phyloP scores from a whole-genome alignment of 78 protist genomes.

The Dictyostelium brefeldianum region DNA sequence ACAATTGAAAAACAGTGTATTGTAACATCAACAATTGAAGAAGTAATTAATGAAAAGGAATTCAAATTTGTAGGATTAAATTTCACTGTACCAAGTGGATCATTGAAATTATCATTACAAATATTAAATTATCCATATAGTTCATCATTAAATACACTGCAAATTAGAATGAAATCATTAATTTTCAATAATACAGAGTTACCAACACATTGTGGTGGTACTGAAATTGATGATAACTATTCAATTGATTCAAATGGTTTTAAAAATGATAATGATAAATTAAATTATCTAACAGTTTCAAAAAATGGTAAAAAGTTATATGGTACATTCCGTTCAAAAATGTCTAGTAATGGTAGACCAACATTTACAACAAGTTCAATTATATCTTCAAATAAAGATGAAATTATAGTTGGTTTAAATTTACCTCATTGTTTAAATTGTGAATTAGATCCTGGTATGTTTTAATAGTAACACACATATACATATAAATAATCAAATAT shows the following conservation, averaged over 20 bases:
- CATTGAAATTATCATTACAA: not conserved
- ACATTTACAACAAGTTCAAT: not conserved
- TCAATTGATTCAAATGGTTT: not conserved
- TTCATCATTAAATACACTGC: not conserved
- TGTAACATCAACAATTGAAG: not conserved
- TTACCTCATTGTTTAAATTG: slow-evolving; percentile 32
- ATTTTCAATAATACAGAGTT: not conserved
- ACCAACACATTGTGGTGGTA: not conserved
- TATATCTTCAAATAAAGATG: not conserved
- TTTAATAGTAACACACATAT: too few species aligned
- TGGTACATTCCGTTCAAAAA: not conserved
- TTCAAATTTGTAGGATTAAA: slow-evolving; percentile 6
- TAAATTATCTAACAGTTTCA: slow-evolving; percentile 2
- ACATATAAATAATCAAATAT: too few species aligned
- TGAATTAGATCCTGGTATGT: slow-evolving; percentile 34
- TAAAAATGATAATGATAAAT: slow-evolving; percentile 7
- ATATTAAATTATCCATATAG: not conserved
- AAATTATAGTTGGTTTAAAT: slow-evolving; percentile 1
- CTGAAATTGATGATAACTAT: not conserved
- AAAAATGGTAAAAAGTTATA: not conserved
- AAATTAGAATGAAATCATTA: not conserved
- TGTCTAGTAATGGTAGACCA: slow-evolving; percentile 28
- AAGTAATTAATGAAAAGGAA: not conserved
- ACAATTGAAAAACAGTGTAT: not conserved
- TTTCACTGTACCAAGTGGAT: slow-evolving; percentile 2